These are phyloP conservation scores for Trypethelium eluteriae DNA, from an alignment of 495 filamentous ascomycete genomes.

Conservation along the genomic window DNA sequence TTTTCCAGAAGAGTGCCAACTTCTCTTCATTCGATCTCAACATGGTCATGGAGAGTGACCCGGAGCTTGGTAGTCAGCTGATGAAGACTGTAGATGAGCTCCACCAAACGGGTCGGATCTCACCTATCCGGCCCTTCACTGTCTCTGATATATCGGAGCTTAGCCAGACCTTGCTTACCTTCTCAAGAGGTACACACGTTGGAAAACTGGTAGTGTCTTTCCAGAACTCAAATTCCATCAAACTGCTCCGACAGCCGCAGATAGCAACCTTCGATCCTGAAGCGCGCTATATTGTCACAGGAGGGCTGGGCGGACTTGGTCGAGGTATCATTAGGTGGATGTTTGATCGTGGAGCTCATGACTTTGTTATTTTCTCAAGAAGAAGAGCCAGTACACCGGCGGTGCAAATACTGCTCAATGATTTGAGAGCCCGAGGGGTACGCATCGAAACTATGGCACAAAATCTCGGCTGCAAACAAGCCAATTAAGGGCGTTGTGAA, in stretches of 20 bases:
- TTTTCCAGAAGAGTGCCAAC: conserved; percentile 23
- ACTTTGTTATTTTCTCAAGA: neutral
- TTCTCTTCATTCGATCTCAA: conserved; percentile 37
- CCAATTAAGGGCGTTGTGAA: neutral
- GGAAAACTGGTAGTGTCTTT: conserved; percentile 46
- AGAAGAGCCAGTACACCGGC: neutral
- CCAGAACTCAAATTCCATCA: conserved; percentile 42
- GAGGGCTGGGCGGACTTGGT: conserved; percentile 43
- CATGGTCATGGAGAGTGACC: conserved; percentile 13
- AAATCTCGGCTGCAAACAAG: neutral
- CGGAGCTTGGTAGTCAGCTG: conserved; percentile 18
- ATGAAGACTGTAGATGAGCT: neutral
- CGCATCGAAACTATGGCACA: neutral
- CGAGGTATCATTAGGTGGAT: conserved; percentile 1
- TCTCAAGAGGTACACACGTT: conserved; percentile 24
- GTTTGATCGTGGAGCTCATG: conserved; percentile 2
- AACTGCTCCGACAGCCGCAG: conserved; percentile 31
- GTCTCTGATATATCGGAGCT: conserved; percentile 5
- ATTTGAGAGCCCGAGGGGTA: neutral
- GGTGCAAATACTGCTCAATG: neutral
- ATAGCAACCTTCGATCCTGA: conserved; percentile 30
- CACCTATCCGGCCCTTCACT: neutral
- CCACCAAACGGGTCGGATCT: neutral
- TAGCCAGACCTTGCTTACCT: conserved; percentile 8
- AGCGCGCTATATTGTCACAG: conserved; percentile 40